Conservation (phyloP, 495 filamentous ascomycete genomes). For the Penicillium cinerascens region DNA sequence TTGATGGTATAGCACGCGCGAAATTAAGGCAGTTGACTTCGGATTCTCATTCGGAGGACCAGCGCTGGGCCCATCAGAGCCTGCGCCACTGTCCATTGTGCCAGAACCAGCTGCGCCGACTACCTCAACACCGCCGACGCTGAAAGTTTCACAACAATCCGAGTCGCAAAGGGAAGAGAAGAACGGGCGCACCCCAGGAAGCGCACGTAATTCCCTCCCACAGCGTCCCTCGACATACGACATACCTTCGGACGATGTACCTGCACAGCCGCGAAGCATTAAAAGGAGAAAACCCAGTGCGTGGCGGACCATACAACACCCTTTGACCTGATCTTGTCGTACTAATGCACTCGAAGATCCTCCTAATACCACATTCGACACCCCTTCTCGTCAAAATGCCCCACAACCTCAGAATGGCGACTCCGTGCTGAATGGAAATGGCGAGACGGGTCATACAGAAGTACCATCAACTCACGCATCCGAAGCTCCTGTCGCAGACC, state of each 20-base stretch:
- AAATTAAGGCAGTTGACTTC: slow-evolving; percentile 47
- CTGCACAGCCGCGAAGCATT: slow-evolving; percentile 17
- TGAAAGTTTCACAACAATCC: slow-evolving; percentile 11
- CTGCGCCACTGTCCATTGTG: slow-evolving; percentile 15
- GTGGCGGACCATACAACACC: neutral
- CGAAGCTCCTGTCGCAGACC: neutral
- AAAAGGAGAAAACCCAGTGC: slow-evolving; percentile 23
- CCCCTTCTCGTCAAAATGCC: slow-evolving; percentile 1
- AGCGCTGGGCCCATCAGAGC: slow-evolving; percentile 3
- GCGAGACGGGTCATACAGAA: neutral
- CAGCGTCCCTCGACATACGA: slow-evolving; percentile 27
- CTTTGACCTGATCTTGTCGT: neutral
- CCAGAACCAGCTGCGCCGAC: slow-evolving; percentile 19
- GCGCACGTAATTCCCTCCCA: slow-evolving; percentile 25
- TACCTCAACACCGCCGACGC: slow-evolving; percentile 9
- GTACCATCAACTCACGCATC: neutral
- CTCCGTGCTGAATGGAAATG: slow-evolving; percentile 8
- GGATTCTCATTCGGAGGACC: slow-evolving; percentile 47
- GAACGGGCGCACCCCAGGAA: slow-evolving; percentile 19
- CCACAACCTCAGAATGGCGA: neutral
- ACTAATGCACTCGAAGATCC: slow-evolving; percentile 16
- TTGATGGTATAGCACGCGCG: slow-evolving; percentile 35
- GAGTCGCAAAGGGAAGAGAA: slow-evolving; percentile 3
- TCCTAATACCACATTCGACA: neutral
- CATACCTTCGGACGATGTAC: slow-evolving; percentile 19